Base-by-base conservation (phyloP, 139 green algal species). In the Diplosphaera chodatii region DNA sequence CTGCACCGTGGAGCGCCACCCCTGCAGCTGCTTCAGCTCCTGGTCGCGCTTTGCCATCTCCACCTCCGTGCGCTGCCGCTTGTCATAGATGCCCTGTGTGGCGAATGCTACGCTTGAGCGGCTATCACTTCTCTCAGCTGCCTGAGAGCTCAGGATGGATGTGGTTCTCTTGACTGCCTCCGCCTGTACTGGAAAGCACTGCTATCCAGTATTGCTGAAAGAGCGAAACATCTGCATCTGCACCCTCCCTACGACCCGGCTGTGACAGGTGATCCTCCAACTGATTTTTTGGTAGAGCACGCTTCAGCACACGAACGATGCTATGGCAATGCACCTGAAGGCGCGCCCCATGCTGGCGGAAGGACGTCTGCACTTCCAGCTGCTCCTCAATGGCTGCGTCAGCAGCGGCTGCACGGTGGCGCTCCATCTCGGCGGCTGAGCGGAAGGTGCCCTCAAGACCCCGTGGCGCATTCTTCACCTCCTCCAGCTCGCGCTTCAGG, bases 321-420 rank as follows among this genome's bases (percentile, higher is more conserved):
- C n/a, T n/a, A n/a, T n/a, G n/a, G n/a, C n/a, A n/a, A n/a, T 48
- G 62, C 25, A 22, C 27, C 78, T 96, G 88, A 69, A 95, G 72
- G 23, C 85, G 79, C 0, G 85, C 76, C 4, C 86, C 87, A 70
- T 91, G 87, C 82, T 94, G 87, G 22, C 88, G 76, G 76, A 95
- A 91, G n/a, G 86, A 89, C 4, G 81, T 92, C 80, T 96, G 91
- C n/a, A 91, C 87, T 71, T 91, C 86, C 31, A 96, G 79, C 84
- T 94, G 90, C 80, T 91, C 87, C 69, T 90, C 87, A 48, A 93
- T 90, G 30, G 84, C 83, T 1, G 84, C 83, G 64, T 93, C 88
- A 32, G 85, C 81, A 33, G 91, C 72, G 79, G 89, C 82, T 4
- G 79, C 69, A 21, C 86, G 73, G 71, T 96, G 87, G 2, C 90